phyloP scores from a whole-genome alignment of 768 basidiomycete genomes.

The Boletus rex-veris region DNA sequence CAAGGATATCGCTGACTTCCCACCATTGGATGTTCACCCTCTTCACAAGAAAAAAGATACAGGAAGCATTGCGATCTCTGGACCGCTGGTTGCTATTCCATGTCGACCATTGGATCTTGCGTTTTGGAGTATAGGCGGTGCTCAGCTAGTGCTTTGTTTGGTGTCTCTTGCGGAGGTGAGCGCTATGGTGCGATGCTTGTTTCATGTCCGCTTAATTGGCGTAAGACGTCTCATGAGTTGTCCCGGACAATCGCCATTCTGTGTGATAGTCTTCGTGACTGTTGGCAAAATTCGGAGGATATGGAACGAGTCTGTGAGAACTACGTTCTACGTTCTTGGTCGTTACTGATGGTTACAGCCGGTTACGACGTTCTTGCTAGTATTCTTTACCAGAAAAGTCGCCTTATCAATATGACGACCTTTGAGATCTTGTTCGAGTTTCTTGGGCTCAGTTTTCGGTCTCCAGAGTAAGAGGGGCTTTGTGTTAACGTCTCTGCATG shows the following conservation, averaged over 20 bases:
- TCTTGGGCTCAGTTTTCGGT: slow-evolving; percentile 78
- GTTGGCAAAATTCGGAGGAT: slow-evolving; percentile 93
- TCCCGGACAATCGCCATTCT: slow-evolving; percentile 70
- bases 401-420: slow-evolving; percentile 71
- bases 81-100: slow-evolving; percentile 59
- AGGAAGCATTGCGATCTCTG: slow-evolving; percentile 25
- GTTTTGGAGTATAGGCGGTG: slow-evolving; percentile 82
- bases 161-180: slow-evolving; percentile 73
- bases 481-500: neutral
- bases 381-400: slow-evolving; percentile 67
- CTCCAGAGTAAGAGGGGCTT: slow-evolving; percentile 60
- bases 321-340: neutral
- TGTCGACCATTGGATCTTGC: slow-evolving; percentile 66
- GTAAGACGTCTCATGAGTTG: slow-evolving; percentile 71
- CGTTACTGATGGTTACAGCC: slow-evolving; percentile 40
- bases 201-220: neutral
- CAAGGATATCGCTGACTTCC: slow-evolving; percentile 10
- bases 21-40: slow-evolving; percentile 10
- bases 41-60: neutral
- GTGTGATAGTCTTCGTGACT: slow-evolving; percentile 73
- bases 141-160: slow-evolving; percentile 65
- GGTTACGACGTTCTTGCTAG: slow-evolving; percentile 85
- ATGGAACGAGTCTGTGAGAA: slow-evolving; percentile 82
- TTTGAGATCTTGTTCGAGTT: slow-evolving; percentile 86
- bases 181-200: neutral